A percentile compares a stretch with the other conserved stretches of the same genome.
These are phyloP conservation scores for Middelhovenomyces tepae DNA, from an alignment of 805 yeast genomes.

Conservation along the genomic window DNA sequence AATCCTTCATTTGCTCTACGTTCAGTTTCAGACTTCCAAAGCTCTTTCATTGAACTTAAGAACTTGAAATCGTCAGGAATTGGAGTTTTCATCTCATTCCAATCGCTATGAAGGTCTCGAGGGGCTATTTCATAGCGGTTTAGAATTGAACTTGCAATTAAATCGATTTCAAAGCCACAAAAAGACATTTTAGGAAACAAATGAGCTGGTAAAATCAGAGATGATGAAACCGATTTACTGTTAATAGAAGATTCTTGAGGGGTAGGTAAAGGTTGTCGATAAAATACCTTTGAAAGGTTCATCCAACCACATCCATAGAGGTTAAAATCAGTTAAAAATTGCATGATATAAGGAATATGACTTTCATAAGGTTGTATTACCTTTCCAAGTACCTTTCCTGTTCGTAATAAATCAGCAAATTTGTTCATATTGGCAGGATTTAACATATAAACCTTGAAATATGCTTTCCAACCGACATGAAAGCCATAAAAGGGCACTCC, in stretches of 20 bases:
- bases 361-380: constrained; percentile 56
- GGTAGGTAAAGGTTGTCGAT: constrained; percentile 10
- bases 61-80: constrained; percentile 14
- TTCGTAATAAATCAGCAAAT: constrained; percentile 42
- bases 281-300: constrained; percentile 25
- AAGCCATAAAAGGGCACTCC: constrained; percentile 84
- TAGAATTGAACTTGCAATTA: constrained; percentile 47
- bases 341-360: constrained; percentile 69
- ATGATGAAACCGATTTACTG: constrained; percentile 5
- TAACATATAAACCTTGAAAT: constrained; percentile 58
- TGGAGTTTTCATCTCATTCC: constrained; percentile 29
- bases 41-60: constrained; percentile 27
- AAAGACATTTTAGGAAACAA: constrained; percentile 48
- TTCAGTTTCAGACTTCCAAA: constrained; percentile 44
- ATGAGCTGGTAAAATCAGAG: constrained; percentile 2
- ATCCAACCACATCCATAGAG: constrained; percentile 81
- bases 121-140: constrained; percentile 38
- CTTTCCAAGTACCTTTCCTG: constrained; percentile 34
- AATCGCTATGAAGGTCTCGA: constrained; percentile 43
- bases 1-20: constrained; percentile 10
- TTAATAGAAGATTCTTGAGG: constrained; percentile 7
- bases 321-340: constrained; percentile 76
- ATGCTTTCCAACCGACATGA: constrained; percentile 52
- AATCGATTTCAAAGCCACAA: constrained; percentile 64
- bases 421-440: constrained; percentile 53